These are phyloP conservation scores for Camellia oleifera DNA, from an alignment of 179 eudicot species.

Conservation along the genomic window DNA sequence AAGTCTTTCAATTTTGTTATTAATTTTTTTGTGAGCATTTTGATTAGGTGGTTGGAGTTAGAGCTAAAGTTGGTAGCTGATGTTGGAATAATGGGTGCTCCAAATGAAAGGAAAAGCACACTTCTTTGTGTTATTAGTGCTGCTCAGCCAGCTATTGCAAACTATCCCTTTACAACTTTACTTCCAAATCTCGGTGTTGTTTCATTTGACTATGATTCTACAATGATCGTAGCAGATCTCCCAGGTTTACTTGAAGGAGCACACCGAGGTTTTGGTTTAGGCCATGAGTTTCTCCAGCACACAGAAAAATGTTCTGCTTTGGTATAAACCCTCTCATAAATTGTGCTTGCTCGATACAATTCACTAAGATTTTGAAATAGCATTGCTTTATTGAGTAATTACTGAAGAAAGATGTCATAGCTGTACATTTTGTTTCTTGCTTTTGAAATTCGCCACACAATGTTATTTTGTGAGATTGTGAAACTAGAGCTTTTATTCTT, in stretches of 20 bases:
- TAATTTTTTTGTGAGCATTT: neutral
- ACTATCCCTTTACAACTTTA: constrained; percentile 92
- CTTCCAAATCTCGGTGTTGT: constrained; percentile 92
- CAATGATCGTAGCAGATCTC: constrained; percentile 84
- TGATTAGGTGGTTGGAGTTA: constrained; percentile 93
- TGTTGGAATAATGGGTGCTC: constrained; percentile 95
- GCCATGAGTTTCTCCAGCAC: constrained; percentile 94
- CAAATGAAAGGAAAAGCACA: constrained; percentile 99
- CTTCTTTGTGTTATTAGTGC: constrained; percentile 85
- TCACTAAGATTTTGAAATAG: neutral
- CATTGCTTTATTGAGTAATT: neutral
- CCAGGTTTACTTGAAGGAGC: constrained; percentile 99
- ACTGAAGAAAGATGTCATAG: neutral
- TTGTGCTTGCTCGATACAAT: neutral
- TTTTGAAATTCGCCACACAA: neutral
- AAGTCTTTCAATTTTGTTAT: neutral
- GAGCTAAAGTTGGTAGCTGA: constrained; percentile 98
- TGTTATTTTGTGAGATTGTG: neutral
- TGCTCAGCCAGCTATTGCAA: constrained; percentile 90
- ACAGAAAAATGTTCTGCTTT: constrained; percentile 79
- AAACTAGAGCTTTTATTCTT: neutral
- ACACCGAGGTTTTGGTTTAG: constrained; percentile 89
- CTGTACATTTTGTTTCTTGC: constrained; percentile 9
- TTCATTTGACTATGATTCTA: constrained; percentile 69
- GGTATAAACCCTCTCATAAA: constrained; percentile 37